Evolutionary conservation across 2,329 filamentous ascomycete genomes (phyloP).

Genomic region (Fusarium siculi): DNA sequence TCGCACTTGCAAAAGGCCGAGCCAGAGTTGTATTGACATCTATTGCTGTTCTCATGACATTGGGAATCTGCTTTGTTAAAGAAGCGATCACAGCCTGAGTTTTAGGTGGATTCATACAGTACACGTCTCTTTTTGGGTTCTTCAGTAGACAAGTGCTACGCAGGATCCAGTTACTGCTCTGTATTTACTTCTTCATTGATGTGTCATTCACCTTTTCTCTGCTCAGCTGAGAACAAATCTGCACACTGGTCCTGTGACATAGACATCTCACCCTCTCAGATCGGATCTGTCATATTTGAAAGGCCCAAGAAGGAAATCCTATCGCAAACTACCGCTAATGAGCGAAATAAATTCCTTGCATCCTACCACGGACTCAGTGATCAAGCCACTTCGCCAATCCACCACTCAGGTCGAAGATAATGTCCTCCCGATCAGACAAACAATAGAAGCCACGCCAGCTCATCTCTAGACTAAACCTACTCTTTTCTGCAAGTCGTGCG

Average conservation of each 20-base stretch:
- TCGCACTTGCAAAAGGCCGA: too few species aligned
- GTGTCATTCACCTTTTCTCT: not conserved
- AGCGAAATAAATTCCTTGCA: fast-evolving
- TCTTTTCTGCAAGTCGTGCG: not conserved
- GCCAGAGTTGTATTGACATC: too few species aligned
- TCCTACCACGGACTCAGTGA: too few species aligned
- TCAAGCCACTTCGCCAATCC: not conserved
- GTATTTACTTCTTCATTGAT: fast-evolving
- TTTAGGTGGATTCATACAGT: not conserved
- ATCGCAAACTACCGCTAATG: too few species aligned
- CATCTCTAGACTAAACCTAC: not conserved
- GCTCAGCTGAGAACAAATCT: fast-evolving
- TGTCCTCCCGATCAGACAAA: not conserved
- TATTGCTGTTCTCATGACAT: too few species aligned
- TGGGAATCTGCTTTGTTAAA: too few species aligned
- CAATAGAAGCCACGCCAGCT: not conserved
- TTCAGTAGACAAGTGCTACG: not conserved
- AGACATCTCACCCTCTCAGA: fast-evolving
- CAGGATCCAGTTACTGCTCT: too few species aligned
- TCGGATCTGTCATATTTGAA: not conserved
- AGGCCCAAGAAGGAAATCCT: fast-evolving
- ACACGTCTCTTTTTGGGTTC: not conserved
- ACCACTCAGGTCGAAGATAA: not conserved
- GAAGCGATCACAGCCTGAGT: too few species aligned
- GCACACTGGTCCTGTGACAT: not conserved